Evolutionary conservation across 1,284 basidiomycete species (phyloP).

Genomic region (Tilletiopsis washingtonensis): DNA sequence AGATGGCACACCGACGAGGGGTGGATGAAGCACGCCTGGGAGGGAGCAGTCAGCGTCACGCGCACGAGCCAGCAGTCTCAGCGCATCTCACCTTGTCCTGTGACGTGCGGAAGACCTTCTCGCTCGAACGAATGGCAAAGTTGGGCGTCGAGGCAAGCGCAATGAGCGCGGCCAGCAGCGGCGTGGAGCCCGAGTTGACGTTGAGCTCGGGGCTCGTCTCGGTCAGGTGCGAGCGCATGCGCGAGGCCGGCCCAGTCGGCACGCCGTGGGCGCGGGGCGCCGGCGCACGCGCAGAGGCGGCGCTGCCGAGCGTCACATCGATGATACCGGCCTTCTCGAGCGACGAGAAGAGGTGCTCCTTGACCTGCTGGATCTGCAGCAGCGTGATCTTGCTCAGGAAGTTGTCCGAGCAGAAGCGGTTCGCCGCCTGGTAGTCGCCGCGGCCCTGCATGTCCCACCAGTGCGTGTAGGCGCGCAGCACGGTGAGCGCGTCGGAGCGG

Average conservation of each 20-base stretch:
- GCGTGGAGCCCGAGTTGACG: conserved; percentile 63
- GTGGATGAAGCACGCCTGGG: conserved; percentile 58
- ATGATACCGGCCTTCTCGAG: conserved; percentile 59
- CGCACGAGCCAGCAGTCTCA: not conserved
- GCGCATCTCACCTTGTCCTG: conserved; percentile 67
- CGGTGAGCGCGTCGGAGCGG: conserved; percentile 76
- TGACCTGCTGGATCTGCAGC: conserved; percentile 74
- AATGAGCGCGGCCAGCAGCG: conserved; percentile 77
- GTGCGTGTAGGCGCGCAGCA: conserved; percentile 69
- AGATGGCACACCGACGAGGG: conserved; percentile 77
- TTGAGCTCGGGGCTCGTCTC: conserved; percentile 52
- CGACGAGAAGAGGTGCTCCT: conserved; percentile 68
- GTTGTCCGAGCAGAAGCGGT: conserved; percentile 74
- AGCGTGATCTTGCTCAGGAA: conserved; percentile 81
- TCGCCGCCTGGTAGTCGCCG: conserved; percentile 52
- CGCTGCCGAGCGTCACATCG: conserved; percentile 19
- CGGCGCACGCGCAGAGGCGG: conserved; percentile 1
- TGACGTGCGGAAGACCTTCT: conserved; percentile 66
- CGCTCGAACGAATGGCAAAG: conserved; percentile 74
- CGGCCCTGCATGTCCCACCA: conserved; percentile 54
- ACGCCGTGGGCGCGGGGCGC: conserved; percentile 10
- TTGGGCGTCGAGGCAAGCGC: conserved; percentile 85
- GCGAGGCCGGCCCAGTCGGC: too few relatives aligned
- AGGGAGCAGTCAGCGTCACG: not conserved
- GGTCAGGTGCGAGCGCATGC: conserved; percentile 14